These are phyloP conservation scores for Leccinellum albellum DNA, from an alignment of 768 basidiomycete species.

Conservation along the genomic window DNA sequence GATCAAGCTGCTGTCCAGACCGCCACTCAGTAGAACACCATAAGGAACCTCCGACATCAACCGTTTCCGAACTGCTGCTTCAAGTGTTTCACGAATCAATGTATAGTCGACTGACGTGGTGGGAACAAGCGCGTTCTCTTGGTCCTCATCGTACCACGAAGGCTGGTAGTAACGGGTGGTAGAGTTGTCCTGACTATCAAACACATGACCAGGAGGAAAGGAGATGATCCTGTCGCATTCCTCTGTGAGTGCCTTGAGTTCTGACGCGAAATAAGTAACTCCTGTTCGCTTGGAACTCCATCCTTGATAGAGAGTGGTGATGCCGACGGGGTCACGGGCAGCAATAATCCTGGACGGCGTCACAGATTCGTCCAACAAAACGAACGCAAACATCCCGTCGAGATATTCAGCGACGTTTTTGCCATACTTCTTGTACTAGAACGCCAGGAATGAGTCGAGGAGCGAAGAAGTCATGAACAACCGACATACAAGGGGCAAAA, in stretches of 20 bases:
- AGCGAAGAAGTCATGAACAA: neutral
- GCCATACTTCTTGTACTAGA: slow-evolving; percentile 79
- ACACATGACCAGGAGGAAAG: slow-evolving; percentile 97
- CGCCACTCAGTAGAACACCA: slow-evolving; percentile 93
- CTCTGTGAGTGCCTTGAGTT: slow-evolving; percentile 85
- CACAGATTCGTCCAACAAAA: slow-evolving; percentile 89
- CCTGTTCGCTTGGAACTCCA: slow-evolving; percentile 83
- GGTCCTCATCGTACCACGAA: slow-evolving; percentile 82
- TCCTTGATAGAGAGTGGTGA: slow-evolving; percentile 97
- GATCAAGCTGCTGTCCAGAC: slow-evolving; percentile 93
- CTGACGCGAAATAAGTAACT: slow-evolving; percentile 88
- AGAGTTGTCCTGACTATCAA: slow-evolving; percentile 77
- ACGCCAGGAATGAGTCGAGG: neutral
- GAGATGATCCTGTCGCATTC: slow-evolving; percentile 94
- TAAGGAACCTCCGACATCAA: slow-evolving; percentile 99
- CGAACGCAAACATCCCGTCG: slow-evolving; percentile 99
- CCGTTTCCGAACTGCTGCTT: slow-evolving; percentile 89
- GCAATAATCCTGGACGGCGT: slow-evolving; percentile 89
- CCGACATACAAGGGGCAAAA: slow-evolving; percentile 76
- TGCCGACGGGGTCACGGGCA: slow-evolving; percentile 94
- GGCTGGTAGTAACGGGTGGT: slow-evolving; percentile 86
- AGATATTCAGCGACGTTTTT: slow-evolving; percentile 73
- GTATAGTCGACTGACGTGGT: slow-evolving; percentile 60
- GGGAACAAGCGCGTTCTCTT: slow-evolving; percentile 54
- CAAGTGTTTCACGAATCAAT: slow-evolving; percentile 74